phyloP scores from a whole-genome alignment of 129 eudicot species.

The sunflower (Helianthus annuus) region DNA sequence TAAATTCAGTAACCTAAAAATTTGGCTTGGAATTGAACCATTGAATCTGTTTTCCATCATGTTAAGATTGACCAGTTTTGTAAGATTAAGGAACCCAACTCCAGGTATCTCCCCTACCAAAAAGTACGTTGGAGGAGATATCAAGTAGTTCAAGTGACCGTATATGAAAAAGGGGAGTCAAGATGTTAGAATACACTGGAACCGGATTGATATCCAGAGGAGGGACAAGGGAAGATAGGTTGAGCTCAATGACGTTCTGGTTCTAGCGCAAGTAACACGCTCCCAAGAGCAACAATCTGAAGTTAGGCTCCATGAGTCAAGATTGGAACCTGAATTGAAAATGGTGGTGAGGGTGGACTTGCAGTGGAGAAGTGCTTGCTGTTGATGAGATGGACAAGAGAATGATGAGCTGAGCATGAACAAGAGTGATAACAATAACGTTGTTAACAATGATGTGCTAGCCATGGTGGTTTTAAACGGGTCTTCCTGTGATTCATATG shows the following conservation, averaged over 20 bases:
- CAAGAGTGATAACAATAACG: slow-evolving; percentile 8
- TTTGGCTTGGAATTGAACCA: slow-evolving; percentile 40
- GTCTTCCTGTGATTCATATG: too few species aligned
- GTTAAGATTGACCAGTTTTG: slow-evolving; percentile 46
- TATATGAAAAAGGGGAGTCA: slow-evolving; percentile 44
- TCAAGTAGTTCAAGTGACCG: slow-evolving; percentile 41
- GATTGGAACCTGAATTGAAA: too few species aligned
- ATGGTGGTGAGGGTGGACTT: slow-evolving; percentile 33
- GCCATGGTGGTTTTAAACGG: too few species aligned
- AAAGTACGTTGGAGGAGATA: slow-evolving; percentile 34
- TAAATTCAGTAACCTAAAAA: slow-evolving; percentile 34
- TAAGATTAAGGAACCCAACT: slow-evolving; percentile 47
- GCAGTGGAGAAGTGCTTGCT: slow-evolving; percentile 34
- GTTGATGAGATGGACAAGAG: slow-evolving; percentile 26
- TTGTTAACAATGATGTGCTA: too few species aligned
- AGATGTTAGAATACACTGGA: slow-evolving; percentile 20
- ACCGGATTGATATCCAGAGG: neutral
- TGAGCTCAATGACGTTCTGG: slow-evolving; percentile 32
- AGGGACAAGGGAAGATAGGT: slow-evolving; percentile 7
- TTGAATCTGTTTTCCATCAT: slow-evolving; percentile 37
- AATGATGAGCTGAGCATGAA: slow-evolving; percentile 22
- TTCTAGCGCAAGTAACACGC: slow-evolving; percentile 33
- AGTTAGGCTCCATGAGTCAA: slow-evolving; percentile 33
- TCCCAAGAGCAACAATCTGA: slow-evolving; percentile 62
- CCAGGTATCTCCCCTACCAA: slow-evolving; percentile 41